Base-by-base conservation (phyloP, 306 rosid species). In the Quercus variabilis region DNA sequence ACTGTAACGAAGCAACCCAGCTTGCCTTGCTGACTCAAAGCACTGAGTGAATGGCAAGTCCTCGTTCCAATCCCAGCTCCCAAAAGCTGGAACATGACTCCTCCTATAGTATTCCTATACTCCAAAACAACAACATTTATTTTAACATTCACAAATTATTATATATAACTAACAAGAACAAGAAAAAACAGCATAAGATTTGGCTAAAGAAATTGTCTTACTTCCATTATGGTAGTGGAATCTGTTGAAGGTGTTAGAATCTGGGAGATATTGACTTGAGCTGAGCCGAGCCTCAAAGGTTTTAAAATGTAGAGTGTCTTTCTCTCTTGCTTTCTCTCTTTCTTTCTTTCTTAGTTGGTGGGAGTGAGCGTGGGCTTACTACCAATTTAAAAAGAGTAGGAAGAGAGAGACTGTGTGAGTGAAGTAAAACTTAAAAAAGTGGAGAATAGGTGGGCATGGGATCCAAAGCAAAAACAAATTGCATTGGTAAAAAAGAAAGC, bases 61-160 rank as follows among this genome's bases (percentile, higher is more conserved):
- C 14, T 88, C 92, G 60, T 94, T 93, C 97, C 97, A 94, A 73
- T 95, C 94, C 99, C 97, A 95, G 87, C 97, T 91, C 52, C 99
- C 99, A 85, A 95, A 95, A 8, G 90, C 89, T 18, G 99, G 98
- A 0, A 95, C 87, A 26, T 89, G 89, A 17, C 74, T 87, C 69
- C 89, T 89, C 78, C 84, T 80, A 79, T 75, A 86, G 57, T 85
- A 83, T n/a, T 91, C 99, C 97, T 94, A 49, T 4, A 30, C 25
- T 28, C 60, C 35, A 20, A 25, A 54, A 65, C 26, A 54, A 73
- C 49, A 74, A 21, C 3, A 21, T 41, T 14, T 33, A 5, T 14
- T n/a, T 68, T 15, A 26, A 12, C 2, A 65, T 21, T 19, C 7
- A 12, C 35, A 35, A 5, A 64, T 7, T 28, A 43, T 41, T 41